A percentile compares a stretch with the other conserved stretches of the same genome.
These are phyloP conservation scores for Hyphodiscus sp. DNA, from an alignment of 2,329 filamentous ascomycete species.

Conservation along the genomic window DNA sequence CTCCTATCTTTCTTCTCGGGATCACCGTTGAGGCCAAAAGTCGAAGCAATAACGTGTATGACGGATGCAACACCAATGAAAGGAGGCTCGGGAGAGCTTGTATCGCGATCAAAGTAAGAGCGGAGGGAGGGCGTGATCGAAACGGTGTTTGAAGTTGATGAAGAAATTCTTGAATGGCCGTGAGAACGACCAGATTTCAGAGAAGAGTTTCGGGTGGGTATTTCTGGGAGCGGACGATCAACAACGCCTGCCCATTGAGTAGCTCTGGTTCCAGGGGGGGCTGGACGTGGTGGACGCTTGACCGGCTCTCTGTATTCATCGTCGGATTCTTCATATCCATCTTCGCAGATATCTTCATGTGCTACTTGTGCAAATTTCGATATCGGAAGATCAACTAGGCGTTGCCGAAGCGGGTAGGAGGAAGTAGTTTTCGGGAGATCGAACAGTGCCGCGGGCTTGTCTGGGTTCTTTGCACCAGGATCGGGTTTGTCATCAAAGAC, in stretches of 20 bases:
- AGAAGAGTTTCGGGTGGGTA: conserved; percentile 1
- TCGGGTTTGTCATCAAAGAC: conserved; percentile 15
- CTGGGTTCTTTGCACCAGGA: background rate
- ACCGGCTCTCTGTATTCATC: background rate
- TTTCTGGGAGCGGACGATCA: conserved; percentile 9
- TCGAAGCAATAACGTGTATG: background rate
- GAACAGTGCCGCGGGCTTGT: background rate
- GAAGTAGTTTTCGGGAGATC: background rate
- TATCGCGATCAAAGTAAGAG: conserved; percentile 14
- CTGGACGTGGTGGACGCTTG: background rate
- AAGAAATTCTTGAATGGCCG: conserved; percentile 1
- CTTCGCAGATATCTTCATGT: background rate
- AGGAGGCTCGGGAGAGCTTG: conserved; percentile 14
- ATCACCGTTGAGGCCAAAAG: background rate
- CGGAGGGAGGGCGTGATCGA: conserved; percentile 14
- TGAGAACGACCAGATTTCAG: background rate
- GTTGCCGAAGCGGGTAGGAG: background rate
- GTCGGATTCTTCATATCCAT: background rate
- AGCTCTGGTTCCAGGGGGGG: too few species aligned
- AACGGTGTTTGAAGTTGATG: background rate
- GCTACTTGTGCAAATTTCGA: background rate
- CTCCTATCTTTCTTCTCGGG: background rate
- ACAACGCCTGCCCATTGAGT: background rate
- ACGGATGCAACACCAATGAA: conserved; percentile 11
- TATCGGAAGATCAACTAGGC: background rate